Evolutionary conservation across 768 basidiomycete genomes (phyloP).

Genomic region (Gymnopilus junonius): DNA sequence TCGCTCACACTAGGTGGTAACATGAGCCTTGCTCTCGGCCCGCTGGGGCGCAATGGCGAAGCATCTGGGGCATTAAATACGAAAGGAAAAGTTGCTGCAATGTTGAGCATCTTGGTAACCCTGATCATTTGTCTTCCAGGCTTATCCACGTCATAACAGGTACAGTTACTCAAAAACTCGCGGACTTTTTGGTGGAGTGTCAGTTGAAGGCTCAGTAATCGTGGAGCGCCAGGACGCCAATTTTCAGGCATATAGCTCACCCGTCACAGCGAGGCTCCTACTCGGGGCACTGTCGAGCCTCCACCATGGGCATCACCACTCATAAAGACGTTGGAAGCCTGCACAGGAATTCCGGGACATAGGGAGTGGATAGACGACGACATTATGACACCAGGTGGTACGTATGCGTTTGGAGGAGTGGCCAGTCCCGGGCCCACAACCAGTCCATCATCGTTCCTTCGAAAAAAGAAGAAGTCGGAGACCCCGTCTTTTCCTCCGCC

Average conservation of each 20-base stretch:
- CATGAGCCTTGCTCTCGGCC: constrained; percentile 87
- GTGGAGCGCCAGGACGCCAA: constrained; percentile 96
- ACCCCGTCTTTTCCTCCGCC: constrained; percentile 60
- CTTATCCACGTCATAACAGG: constrained; percentile 40
- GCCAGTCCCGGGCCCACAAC: constrained; percentile 42
- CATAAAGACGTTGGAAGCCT: constrained; percentile 72
- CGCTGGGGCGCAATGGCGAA: constrained; percentile 94
- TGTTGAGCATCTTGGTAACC: constrained; percentile 50
- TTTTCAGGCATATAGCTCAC: constrained; percentile 72
- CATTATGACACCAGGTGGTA: constrained; percentile 33
- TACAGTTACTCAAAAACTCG: constrained; percentile 92
- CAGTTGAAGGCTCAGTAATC: constrained; percentile 88
- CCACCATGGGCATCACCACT: constrained; percentile 83
- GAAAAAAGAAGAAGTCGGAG: constrained; percentile 51
- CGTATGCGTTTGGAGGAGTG: constrained; percentile 67
- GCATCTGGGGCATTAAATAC: constrained; percentile 83
- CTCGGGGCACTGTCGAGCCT: constrained; percentile 76
- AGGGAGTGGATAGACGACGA: constrained; percentile 69
- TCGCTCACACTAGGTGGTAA: constrained; percentile 91
- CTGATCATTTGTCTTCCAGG: constrained; percentile 1
- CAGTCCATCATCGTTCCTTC: constrained; percentile 39
- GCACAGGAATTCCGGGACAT: constrained; percentile 71
- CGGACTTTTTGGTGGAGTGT: constrained; percentile 92
- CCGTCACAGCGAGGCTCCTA: constrained; percentile 78
- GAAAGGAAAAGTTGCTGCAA: constrained; percentile 86